Base-by-base conservation (phyloP, 75 land plant species). In the Gnetum montanum region DNA sequence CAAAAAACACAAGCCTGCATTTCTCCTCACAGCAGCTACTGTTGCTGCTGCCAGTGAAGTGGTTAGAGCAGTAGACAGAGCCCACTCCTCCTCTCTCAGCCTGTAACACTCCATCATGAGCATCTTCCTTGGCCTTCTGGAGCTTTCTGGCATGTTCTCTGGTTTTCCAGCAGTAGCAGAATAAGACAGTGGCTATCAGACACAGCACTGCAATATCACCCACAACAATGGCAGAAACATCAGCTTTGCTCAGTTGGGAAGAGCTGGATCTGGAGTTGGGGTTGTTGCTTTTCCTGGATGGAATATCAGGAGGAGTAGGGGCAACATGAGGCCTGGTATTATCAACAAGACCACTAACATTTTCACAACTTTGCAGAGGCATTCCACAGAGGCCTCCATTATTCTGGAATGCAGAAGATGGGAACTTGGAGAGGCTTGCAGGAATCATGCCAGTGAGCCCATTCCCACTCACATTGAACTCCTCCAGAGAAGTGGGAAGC, bases 211-310 rank as follows among this genome's bases (percentile, higher is more conserved):
- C 75, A 19, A 65, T 77, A 57, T 74, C 79, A 10, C 76, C 86
- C 3, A 85, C 58, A 7, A 75, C 81, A 20, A 90, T 85, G 6
- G 81, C 96, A 2, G 77, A 63, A 12, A 85, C 70, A 13, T 78
- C 77, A 1, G 78, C 86, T 3, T 71, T 57, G 72, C 96, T 58
- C 6, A 89, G 57, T 48, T 48, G 46, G 4, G 49, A 5, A 35
- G 62, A 54, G 43, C 25, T 25, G 23, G 41, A 51, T n/a, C n/a
- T n/a, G n/a, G n/a, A n/a, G n/a, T n/a, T n/a, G n/a, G n/a, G n/a
- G n/a, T n/a, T n/a, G 33, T 63, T 57, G 34, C 8, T 33, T 33
- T 43, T 67, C 29, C 29, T 19, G 12, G 15, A 36, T 19, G 36
- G 52, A 34, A 53, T 53, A 34, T 31, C 34, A 13, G 55, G 20